Evolutionary conservation across 805 yeast genomes (phyloP).

Genomic region (Limtongia smithiae): DNA sequence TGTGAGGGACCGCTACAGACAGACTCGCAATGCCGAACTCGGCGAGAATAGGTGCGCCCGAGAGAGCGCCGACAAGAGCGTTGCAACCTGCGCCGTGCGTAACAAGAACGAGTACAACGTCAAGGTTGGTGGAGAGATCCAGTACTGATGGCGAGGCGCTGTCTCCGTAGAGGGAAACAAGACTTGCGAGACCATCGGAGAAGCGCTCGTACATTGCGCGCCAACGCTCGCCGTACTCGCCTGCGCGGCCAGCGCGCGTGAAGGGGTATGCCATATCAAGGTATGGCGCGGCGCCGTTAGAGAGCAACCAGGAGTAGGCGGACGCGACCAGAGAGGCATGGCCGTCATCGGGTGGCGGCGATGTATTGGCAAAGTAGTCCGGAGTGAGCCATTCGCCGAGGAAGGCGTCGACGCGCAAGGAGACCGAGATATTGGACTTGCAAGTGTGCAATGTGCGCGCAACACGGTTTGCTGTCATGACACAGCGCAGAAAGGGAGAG

Average conservation of each 20-base stretch:
- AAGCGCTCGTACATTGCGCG: slow-evolving; percentile 38
- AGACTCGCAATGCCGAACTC: slow-evolving; percentile 34
- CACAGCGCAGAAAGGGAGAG: slow-evolving; percentile 42
- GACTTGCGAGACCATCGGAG: slow-evolving; percentile 31
- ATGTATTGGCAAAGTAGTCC: slow-evolving; percentile 37
- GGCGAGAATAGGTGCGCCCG: slow-evolving; percentile 35
- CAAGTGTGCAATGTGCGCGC: slow-evolving; percentile 23
- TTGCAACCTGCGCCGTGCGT: slow-evolving; percentile 43
- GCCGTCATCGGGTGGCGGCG: slow-evolving; percentile 41
- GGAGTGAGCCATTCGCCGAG: slow-evolving; percentile 42
- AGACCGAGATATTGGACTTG: slow-evolving; percentile 4
- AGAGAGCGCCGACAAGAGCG: slow-evolving; percentile 37
- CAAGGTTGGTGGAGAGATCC: neutral
- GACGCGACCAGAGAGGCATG: slow-evolving; percentile 33
- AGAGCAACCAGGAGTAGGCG: slow-evolving; percentile 31
- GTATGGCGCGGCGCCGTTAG: slow-evolving; percentile 12
- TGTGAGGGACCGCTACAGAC: slow-evolving; percentile 30
- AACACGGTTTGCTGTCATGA: slow-evolving; percentile 37
- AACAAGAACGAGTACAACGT: slow-evolving; percentile 34
- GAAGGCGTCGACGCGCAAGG: slow-evolving; percentile 34
- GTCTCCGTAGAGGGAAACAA: slow-evolving; percentile 31
- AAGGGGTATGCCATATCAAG: slow-evolving; percentile 33
- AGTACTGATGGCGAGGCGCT: slow-evolving; percentile 3
- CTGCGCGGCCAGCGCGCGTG: slow-evolving; percentile 33
- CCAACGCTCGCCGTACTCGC: slow-evolving; percentile 41